Percentiles rank a stretch among this genome's conserved stretches.
These are phyloP conservation scores for Helicostylum pulchrum DNA, from an alignment of 192 early-diverging fungal species.

Conservation along the genomic window DNA sequence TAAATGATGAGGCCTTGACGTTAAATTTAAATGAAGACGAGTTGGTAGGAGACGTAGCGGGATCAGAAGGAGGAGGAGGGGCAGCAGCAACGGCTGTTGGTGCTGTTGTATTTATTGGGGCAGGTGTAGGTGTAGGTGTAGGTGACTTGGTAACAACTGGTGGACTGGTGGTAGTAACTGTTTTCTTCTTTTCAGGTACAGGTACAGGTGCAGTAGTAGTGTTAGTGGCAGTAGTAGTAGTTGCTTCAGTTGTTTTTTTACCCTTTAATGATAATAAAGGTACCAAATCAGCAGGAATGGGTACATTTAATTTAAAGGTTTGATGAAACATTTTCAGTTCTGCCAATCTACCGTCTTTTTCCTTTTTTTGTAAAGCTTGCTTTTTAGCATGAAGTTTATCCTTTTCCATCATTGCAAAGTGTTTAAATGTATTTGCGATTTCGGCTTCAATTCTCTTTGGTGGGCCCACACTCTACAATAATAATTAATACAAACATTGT, in stretches of 20 bases:
- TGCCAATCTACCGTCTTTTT: conserved; percentile 68
- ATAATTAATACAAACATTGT: not conserved
- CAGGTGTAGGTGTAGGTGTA: not conserved
- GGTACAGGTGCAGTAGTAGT: too few species aligned
- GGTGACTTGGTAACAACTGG: not conserved
- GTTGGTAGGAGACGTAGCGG: conserved; percentile 6
- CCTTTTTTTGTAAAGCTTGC: conserved; percentile 68
- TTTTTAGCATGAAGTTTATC: conserved; percentile 72
- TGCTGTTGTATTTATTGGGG: not conserved
- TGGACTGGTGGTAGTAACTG: not conserved
- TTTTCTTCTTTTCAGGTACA: not conserved
- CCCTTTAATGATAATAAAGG: conserved; percentile 64
- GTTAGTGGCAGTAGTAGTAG: not conserved
- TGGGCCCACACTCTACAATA: not conserved
- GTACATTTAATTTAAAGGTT: conserved; percentile 75
- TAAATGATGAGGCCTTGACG: conserved; percentile 71
- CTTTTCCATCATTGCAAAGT: conserved; percentile 77
- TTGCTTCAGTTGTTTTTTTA: conserved; percentile 27
- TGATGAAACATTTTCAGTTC: conserved; percentile 80
- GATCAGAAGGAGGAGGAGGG: not conserved
- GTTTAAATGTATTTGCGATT: conserved; percentile 48
- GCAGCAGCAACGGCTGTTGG: conserved; percentile 10
- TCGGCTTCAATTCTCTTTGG: conserved; percentile 44
- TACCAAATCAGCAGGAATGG: conserved; percentile 78
- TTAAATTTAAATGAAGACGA: conserved; percentile 61